A percentile compares a stretch with the other conserved stretches of the same genome.
Evolutionary conservation across 2,329 filamentous ascomycete genomes (phyloP).

Genomic region (Fusarium xyrophilum): DNA sequence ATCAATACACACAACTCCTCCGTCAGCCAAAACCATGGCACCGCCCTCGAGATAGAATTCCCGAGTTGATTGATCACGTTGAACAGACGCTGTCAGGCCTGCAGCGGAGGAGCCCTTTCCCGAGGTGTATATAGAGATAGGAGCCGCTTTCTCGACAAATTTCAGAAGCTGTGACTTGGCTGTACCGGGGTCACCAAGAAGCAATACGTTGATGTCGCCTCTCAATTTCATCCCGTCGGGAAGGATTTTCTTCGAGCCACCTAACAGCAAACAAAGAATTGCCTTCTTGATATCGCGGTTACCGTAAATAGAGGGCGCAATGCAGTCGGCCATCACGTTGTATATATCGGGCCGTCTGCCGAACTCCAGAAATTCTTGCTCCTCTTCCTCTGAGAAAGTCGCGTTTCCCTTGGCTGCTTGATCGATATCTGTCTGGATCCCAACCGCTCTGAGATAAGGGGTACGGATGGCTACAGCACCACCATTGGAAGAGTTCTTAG

Average conservation of each 20-base stretch:
- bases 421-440: conserved; percentile 89
- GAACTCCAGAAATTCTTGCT: conserved; percentile 93
- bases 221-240: conserved; percentile 97
- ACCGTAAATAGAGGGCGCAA: conserved; percentile 96
- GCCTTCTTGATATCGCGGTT: conserved; percentile 97
- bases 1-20: conserved; percentile 97
- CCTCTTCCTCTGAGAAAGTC: conserved; percentile 91
- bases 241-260: conserved; percentile 96
- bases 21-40: conserved; percentile 97
- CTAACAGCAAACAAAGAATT: conserved; percentile 90
- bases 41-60: conserved; percentile 99
- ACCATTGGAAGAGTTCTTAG: conserved; percentile 74
- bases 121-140: conserved; percentile 98
- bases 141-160: conserved; percentile 95
- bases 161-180: conserved; percentile 97
- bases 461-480: conserved; percentile 94
- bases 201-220: conserved; percentile 96
- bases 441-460: conserved; percentile 90
- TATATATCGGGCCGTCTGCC: conserved; percentile 93
- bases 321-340: conserved; percentile 85
- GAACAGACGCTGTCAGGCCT: conserved; percentile 95
- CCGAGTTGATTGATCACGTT: conserved; percentile 86
- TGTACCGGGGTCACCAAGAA: conserved; percentile 96
- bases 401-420: conserved; percentile 85
- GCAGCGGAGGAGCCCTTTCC: conserved; percentile 97